phyloP scores from a whole-genome alignment of 192 early-diverging fungal genomes.

The Chytriomyces hyalinus region DNA sequence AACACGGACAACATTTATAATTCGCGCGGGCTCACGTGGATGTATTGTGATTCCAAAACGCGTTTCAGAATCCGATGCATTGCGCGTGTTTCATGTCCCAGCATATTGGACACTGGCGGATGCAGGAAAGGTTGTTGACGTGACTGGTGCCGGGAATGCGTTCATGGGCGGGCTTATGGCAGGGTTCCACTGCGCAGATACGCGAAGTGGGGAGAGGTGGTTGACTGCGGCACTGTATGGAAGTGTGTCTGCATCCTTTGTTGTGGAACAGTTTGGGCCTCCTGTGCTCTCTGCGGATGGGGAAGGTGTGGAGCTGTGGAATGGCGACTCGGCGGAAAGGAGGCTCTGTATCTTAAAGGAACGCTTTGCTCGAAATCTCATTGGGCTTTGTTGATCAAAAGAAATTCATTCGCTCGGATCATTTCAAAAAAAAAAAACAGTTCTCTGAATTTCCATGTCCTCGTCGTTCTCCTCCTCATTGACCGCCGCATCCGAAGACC shows the following conservation, averaged over 20 bases:
- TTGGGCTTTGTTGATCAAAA: too few species aligned
- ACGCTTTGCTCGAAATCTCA: neutral
- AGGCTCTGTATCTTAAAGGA: neutral
- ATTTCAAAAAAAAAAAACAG: too few species aligned
- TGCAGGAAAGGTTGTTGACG: constrained; percentile 17
- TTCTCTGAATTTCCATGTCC: too few species aligned
- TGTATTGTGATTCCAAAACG: constrained; percentile 5
- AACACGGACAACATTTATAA: neutral
- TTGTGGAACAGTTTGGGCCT: constrained; percentile 19
- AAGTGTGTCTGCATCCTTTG: constrained; percentile 24
- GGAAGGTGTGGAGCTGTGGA: constrained; percentile 5
- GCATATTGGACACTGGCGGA: constrained; percentile 22
- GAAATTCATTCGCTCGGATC: too few species aligned
- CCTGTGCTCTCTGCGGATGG: neutral
- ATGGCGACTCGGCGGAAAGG: neutral
- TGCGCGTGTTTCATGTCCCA: neutral
- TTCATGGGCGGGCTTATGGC: constrained; percentile 38
- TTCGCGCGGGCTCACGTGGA: constrained; percentile 6
- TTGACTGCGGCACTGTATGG: constrained; percentile 10
- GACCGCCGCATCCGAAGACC: too few species aligned
- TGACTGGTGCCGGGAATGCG: constrained; percentile 36
- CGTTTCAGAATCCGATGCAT: neutral
- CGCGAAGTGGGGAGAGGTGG: neutral
- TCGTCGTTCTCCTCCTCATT: too few species aligned
- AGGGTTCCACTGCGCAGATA: neutral